These are phyloP conservation scores for Mycena indigotica DNA, from an alignment of 768 basidiomycete genomes.

Conservation along the genomic window DNA sequence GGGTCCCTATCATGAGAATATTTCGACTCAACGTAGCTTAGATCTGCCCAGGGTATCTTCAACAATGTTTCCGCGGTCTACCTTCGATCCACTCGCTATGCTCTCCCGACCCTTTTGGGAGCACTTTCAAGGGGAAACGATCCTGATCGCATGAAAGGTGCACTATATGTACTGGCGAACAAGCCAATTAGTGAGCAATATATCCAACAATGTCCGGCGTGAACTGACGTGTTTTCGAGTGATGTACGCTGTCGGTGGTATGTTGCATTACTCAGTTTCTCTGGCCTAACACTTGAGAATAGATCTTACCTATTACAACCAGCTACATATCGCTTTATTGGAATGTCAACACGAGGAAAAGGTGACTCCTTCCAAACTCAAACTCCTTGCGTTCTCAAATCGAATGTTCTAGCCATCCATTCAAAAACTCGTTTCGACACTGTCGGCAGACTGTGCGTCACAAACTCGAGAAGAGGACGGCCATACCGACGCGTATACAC, in stretches of 20 bases:
- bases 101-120: slow-evolving; percentile 60
- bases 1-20: too few species aligned
- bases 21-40: too few species aligned
- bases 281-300: slow-evolving; percentile 1
- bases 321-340: slow-evolving; percentile 63
- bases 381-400: background rate
- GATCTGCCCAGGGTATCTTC: slow-evolving; percentile 69
- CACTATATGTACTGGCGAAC: slow-evolving; percentile 77
- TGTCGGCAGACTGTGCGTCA: slow-evolving; percentile 63
- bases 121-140: slow-evolving; percentile 75
- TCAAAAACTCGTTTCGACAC: slow-evolving; percentile 64
- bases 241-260: slow-evolving; percentile 70
- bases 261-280: slow-evolving; percentile 25
- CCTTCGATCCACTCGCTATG: slow-evolving; percentile 68
- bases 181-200: slow-evolving; percentile 73
- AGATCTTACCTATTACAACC: slow-evolving; percentile 61
- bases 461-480: slow-evolving; percentile 67
- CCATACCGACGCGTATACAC: slow-evolving; percentile 61
- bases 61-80: slow-evolving; percentile 69
- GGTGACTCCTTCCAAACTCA: slow-evolving; percentile 41
- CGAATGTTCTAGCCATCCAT: slow-evolving; percentile 60
- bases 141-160: slow-evolving; percentile 94
- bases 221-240: slow-evolving; percentile 40
- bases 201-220: too few species aligned
- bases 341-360: slow-evolving; percentile 87